Conservation (phyloP, 345 rosid species). For the Psidium friedrichsthalianum region DNA sequence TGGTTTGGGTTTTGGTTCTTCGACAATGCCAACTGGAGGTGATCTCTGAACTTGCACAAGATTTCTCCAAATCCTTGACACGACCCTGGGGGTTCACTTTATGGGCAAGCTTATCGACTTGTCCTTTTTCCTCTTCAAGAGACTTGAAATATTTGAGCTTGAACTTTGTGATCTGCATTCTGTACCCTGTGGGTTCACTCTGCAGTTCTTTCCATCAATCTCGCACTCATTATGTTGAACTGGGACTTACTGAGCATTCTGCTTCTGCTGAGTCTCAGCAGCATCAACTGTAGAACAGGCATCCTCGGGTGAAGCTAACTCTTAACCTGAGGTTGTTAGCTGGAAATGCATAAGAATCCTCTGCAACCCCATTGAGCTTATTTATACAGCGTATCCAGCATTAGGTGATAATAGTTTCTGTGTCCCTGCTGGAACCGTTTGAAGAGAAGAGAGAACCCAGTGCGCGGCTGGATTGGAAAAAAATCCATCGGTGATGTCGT, state of each 20-base stretch:
- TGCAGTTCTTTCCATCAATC: slow-evolving; percentile 9
- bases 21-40: slow-evolving; percentile 7
- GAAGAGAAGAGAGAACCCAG: slow-evolving; percentile 50
- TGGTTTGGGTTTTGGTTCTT: slow-evolving; percentile 12
- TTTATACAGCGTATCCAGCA: slow-evolving; percentile 22
- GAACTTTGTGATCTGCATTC: slow-evolving; percentile 2
- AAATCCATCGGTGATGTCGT: slow-evolving; percentile 56
- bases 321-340: slow-evolving; percentile 20
- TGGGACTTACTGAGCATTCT: slow-evolving; percentile 29
- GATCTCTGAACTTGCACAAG: slow-evolving; percentile 10
- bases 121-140: slow-evolving; percentile 23
- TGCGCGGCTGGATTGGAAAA: slow-evolving; percentile 67
- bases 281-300: slow-evolving; percentile 40
- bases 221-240: slow-evolving; percentile 15
- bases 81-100: slow-evolving; percentile 18
- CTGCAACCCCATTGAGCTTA: slow-evolving; percentile 22
- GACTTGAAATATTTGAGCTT: slow-evolving; percentile 7
- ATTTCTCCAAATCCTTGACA: slow-evolving; percentile 24
- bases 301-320: slow-evolving; percentile 32
- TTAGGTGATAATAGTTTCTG: slow-evolving; percentile 18
- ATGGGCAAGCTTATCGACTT: slow-evolving; percentile 13
- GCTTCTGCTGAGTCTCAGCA: slow-evolving; percentile 32
- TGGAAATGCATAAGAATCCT: slow-evolving; percentile 29
- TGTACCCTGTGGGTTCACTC: slow-evolving; percentile 2
- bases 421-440: slow-evolving; percentile 37